Evolutionary conservation across 495 filamentous ascomycete genomes (phyloP).

Genomic region (Aspergillus mulundensis): DNA sequence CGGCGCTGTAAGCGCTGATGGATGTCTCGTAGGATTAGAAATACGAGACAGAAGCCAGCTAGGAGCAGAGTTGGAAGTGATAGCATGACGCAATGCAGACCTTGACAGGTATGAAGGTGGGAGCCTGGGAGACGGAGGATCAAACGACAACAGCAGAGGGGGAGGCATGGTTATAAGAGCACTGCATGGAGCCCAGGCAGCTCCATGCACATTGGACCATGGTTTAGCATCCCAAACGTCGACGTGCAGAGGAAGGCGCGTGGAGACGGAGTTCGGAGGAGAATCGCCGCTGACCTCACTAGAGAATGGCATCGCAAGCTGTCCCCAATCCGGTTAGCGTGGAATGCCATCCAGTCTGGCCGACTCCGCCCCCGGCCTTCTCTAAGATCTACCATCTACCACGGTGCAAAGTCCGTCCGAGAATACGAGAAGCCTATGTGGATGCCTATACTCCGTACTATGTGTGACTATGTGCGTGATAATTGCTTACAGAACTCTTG

Average conservation of each 20-base stretch:
- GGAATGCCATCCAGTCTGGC: no score
- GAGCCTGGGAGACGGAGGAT: no score
- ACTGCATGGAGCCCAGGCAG: no score
- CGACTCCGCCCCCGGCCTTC: no score
- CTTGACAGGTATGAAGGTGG: no score
- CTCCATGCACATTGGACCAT: no score
- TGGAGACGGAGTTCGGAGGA: not conserved
- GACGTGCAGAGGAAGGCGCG: no score
- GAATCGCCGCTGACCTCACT: not conserved
- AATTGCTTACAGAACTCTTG: not conserved
- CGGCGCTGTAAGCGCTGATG: conserved; percentile 24
- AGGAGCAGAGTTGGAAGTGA: conserved; percentile 18
- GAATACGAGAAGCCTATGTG: not conserved
- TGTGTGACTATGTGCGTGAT: not conserved
- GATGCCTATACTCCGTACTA: no score
- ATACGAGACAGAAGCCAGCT: conserved; percentile 19
- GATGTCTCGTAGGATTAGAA: conserved; percentile 26
- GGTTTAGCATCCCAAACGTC: no score
- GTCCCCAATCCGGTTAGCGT: not conserved
- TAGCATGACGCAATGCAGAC: conserved; percentile 18
- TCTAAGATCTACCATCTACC: no score
- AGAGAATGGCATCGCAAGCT: not conserved
- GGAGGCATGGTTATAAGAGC: not conserved
- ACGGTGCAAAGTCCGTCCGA: no score
- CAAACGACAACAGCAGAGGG: not conserved